Percentiles rank a stretch among this genome's conserved stretches.
Conservation (phyloP, 2,329 filamentous ascomycete genomes). For the Fusarium austroafricanum region DNA sequence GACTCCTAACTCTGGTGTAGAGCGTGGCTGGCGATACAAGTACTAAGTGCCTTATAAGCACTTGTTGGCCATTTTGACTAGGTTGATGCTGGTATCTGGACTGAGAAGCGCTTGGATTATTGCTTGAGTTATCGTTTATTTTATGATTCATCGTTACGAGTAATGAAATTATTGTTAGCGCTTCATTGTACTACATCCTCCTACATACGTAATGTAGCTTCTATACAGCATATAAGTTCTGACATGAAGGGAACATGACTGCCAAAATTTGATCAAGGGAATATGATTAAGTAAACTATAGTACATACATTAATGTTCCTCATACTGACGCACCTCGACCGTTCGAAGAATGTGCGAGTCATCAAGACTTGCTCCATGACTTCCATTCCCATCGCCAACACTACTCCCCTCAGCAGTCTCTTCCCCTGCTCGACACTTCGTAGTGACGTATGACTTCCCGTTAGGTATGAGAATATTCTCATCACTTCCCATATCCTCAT, state of each 20-base stretch:
- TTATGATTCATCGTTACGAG: slow-evolving; percentile 1
- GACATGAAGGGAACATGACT: no score
- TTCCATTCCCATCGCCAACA: not conserved
- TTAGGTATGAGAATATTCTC: slow-evolving; percentile 25
- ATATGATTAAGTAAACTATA: no score
- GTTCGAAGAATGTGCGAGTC: slow-evolving; percentile 21
- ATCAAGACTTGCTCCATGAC: slow-evolving; percentile 6
- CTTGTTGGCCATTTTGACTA: no score
- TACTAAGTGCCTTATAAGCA: no score
- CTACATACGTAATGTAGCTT: no score
- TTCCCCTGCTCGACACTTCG: slow-evolving; percentile 9
- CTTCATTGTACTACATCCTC: no score
- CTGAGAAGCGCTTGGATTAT: not conserved
- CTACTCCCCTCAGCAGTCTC: not conserved
- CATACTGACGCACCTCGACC: slow-evolving; percentile 25
- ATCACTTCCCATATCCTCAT: slow-evolving; percentile 13
- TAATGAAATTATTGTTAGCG: slow-evolving; percentile 4
- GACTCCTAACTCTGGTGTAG: slow-evolving; percentile 25
- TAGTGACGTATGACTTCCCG: slow-evolving; percentile 20
- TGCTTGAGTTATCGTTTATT: not conserved
- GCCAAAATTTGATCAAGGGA: accelerated
- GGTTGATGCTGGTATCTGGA: not conserved
- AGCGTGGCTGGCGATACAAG: slow-evolving; percentile 31
- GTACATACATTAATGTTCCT: not conserved
- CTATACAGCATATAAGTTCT: no score